phyloP scores from a whole-genome alignment of 768 basidiomycete genomes.

The Hortiboletus campestris region DNA sequence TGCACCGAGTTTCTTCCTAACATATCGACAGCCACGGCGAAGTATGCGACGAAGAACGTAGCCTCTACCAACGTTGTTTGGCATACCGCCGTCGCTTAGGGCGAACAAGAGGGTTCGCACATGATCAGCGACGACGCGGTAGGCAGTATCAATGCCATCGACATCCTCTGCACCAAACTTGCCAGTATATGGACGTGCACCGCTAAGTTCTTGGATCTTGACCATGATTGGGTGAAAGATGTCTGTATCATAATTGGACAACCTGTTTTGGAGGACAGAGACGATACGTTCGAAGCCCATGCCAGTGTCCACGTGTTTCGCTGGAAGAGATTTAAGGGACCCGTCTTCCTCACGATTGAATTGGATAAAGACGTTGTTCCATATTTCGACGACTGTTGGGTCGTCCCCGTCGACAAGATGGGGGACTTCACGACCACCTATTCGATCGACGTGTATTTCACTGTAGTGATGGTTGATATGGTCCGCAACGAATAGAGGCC shows the following conservation, averaged over 20 bases:
- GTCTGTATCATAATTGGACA: constrained; percentile 98
- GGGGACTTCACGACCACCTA: constrained; percentile 95
- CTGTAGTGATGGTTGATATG: constrained; percentile 37
- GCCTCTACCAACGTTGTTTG: constrained; percentile 93
- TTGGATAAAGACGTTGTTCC: constrained; percentile 99
- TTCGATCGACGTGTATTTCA: constrained; percentile 95
- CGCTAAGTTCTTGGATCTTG: constrained; percentile 84
- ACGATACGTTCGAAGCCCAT: constrained; percentile 99
- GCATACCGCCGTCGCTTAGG: constrained; percentile 93
- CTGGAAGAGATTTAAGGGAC: constrained; percentile 74
- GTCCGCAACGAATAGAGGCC: background rate
- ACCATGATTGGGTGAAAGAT: constrained; percentile 87
- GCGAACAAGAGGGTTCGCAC: constrained; percentile 94
- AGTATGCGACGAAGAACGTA: constrained; percentile 96
- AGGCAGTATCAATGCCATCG: constrained; percentile 96
- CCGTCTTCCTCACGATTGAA: constrained; percentile 95
- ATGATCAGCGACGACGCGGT: constrained; percentile 96
- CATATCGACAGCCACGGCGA: constrained; percentile 91
- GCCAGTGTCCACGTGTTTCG: constrained; percentile 96
- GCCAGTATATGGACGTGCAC: constrained; percentile 83
- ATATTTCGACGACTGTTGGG: constrained; percentile 95
- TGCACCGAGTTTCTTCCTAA: constrained; percentile 90
- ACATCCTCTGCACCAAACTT: constrained; percentile 93
- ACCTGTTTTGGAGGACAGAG: constrained; percentile 85
- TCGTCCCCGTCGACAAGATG: constrained; percentile 94